Conservation (phyloP, 2,329 filamentous ascomycete genomes). For the Xylariomycetidae sp. region DNA sequence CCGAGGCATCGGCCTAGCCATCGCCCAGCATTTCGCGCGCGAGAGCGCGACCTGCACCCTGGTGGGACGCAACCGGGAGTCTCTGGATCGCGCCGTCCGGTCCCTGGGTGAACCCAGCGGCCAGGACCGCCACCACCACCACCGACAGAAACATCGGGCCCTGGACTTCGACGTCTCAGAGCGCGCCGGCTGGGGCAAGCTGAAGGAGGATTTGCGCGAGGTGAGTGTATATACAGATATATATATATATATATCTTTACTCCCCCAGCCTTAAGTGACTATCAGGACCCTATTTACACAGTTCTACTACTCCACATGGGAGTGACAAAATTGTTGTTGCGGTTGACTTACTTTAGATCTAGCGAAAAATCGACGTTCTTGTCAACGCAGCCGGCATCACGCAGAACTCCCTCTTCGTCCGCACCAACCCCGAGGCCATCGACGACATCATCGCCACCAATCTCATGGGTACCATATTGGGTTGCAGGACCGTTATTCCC, state of each 20-base stretch:
- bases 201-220: background rate
- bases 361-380: constrained; percentile 48
- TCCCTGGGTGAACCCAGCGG: constrained; percentile 25
- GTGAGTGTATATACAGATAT: background rate
- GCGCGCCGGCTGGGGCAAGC: constrained; percentile 11
- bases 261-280: too few relatives aligned
- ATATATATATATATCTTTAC: too few relatives aligned
- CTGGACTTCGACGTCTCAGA: constrained; percentile 18
- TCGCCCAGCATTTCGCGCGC: constrained; percentile 60
- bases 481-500: constrained; percentile 49
- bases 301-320: too few relatives aligned
- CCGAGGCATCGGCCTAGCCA: constrained; percentile 64
- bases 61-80: constrained; percentile 50
- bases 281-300: too few relatives aligned
- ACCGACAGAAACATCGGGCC: constrained; percentile 6
- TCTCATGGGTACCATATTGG: constrained; percentile 59
- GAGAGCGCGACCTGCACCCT: constrained; percentile 58
- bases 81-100: constrained; percentile 36
- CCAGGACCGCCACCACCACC: constrained; percentile 5
- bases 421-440: constrained; percentile 46
- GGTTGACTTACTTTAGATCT: too few relatives aligned
- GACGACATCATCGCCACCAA: constrained; percentile 64
- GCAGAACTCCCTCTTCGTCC: constrained; percentile 59
- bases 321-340: too few relatives aligned
- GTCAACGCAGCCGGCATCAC: constrained; percentile 77